Conservation (phyloP, 495 filamentous ascomycete genomes). For the Hyaloscypha bicolor region DNA sequence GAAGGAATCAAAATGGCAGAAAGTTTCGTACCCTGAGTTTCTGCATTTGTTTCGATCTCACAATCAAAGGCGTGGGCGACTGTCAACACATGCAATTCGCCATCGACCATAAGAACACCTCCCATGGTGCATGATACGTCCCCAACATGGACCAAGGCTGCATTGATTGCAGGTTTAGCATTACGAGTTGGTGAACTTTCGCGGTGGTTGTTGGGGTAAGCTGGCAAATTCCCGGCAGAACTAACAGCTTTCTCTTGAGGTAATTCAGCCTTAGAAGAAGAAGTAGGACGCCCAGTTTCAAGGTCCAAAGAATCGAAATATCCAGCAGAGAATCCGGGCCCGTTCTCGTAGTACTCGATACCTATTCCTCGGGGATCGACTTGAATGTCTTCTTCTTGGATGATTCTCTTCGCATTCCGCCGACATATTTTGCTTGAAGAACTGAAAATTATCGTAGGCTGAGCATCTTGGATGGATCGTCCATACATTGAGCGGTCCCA, state of each 20-base stretch:
- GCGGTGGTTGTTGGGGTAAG: not conserved
- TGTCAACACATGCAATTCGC: not conserved
- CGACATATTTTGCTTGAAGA: slow-evolving; percentile 7
- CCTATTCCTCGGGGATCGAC: slow-evolving; percentile 9
- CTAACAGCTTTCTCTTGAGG: not conserved
- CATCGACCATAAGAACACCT: not conserved
- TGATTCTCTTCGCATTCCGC: not conserved
- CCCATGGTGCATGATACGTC: not conserved
- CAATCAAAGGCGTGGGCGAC: not conserved
- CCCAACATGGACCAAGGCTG: not conserved
- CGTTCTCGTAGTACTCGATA: slow-evolving; percentile 1
- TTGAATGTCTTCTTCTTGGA: slow-evolving; percentile 4
- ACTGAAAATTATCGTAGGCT: slow-evolving; percentile 14
- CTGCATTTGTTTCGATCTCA: not conserved
- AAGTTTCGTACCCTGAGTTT: not conserved
- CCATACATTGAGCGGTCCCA: slow-evolving; percentile 13
- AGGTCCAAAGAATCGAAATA: not conserved
- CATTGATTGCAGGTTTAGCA: slow-evolving; percentile 1
- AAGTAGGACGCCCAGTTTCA: not conserved
- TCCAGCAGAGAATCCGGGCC: not conserved
- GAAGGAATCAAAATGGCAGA: not conserved
- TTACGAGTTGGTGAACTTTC: not conserved
- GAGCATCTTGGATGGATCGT: slow-evolving; percentile 4
- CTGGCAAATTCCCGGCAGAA: not conserved
- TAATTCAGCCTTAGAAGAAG: not conserved